Base-by-base conservation (phyloP, 1,284 basidiomycete species). In the Malassezia nana region DNA sequence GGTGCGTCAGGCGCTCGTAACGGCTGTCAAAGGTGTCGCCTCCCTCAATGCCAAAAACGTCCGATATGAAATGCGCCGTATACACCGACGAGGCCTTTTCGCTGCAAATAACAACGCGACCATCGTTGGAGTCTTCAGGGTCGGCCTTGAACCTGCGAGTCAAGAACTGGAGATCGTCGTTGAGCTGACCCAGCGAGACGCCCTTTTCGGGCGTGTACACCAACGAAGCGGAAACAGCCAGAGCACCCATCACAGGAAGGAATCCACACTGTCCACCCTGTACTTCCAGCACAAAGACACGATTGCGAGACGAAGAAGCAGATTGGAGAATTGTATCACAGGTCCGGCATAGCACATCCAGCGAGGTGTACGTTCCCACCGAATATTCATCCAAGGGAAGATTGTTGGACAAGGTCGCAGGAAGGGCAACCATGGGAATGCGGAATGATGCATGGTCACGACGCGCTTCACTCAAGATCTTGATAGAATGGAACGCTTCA, bases 241-340 rank as follows among this genome's bases (percentile, higher is more conserved):
- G 78, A 2, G 89, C 92, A 52, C 92, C 94, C 79, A 96, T 82
- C 1, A 89, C 85, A 6, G 91, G 90, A 58, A 98, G 83, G 75
- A 94, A 96, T 9, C 94, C 92, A 74, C 88, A 94, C 76, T 85
- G 85, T 30, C 92, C 92, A 51, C 94, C 92, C 76, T 98, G 94
- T 0, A 91, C 95, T 78, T 98, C 91, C 24, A 99, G 89, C 1
- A 98, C 86, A 74, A 99, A 98, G 50, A 95, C 91, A 43, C 92
- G 79, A 75, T 96, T 92, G 61, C 92, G 78, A 66, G 87, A 91
- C 6, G 92, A 92, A 46, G 86, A 87, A 5, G 94, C 92, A 67
- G 87, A 90, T 79, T 98, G 94, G 78, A 91, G 94, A 77, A 98
- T 94, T 28, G 90, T 85, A 76, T 99, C 94, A 72, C 91, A 96